Evolutionary conservation across 2,329 filamentous ascomycete species (phyloP), one percentile per base, ranked within the genome.

Genomic region (Alternaria longipes): DNA sequence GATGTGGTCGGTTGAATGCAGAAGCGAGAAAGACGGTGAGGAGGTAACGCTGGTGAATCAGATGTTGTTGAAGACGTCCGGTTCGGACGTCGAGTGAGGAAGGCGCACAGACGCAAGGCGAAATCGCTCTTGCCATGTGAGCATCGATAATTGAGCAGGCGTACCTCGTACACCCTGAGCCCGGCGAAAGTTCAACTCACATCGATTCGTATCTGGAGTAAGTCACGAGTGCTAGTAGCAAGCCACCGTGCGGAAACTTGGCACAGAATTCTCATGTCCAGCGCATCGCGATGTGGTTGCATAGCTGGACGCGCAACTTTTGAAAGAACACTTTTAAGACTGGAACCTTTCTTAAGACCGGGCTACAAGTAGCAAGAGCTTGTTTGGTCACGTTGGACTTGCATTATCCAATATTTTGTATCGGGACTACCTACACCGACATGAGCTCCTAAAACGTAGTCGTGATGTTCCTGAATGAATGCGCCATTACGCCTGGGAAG

Each of bases 381-480:
- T 60, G 58, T 67, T 53, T 20, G 28, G 34, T 28, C 24, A 36
- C 58, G 54, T 70, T 53, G 65, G 63, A 64, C 34, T 66, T 62
- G 56, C 60, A 61, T 56, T 62, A 50, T 47, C 53, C 47, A 50
- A 41, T 59, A 46, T 26, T 59, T 54, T 18, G 50, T 46, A 32
- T 26, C 50, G 60, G 65, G 66, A 60, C 66, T 67, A 73, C 72
- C 66, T 74, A 74, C 70, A 66, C 55, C 52, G 36, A 54, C 18
- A 46, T n/a, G 18, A 36, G 36, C 28, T 14, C 22, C 41, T 16
- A 22, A 22, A 41, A 42, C 8, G 30, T 51, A 30, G 18, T 32
- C 20, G 18, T 51, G 8, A 45, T 60, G 36, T 34, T n/a, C 26
- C 30, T 24, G 16, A 42, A 34, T 56, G 16, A 67, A 71, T 63